Conservation (phyloP, 768 basidiomycete species). For the Boletus reticulatus region DNA sequence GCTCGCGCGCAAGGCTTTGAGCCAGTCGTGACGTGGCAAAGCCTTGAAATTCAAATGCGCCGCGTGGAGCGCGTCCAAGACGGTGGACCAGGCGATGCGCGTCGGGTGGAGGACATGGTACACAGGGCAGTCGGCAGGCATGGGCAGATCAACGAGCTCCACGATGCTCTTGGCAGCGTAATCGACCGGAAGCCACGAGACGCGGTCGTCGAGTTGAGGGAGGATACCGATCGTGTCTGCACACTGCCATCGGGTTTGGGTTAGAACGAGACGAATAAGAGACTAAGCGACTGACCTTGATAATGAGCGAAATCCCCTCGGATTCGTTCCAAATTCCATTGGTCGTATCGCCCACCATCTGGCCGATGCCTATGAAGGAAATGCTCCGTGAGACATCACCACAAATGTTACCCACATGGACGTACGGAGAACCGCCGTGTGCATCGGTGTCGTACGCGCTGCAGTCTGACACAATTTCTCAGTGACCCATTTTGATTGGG, state of each 20-base stretch:
- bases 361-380: constrained; percentile 44
- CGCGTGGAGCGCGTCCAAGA: constrained; percentile 38
- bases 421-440: constrained; percentile 22
- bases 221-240: constrained; percentile 39
- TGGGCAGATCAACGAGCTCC: constrained; percentile 36
- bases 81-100: constrained; percentile 33
- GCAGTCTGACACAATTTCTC: constrained; percentile 52
- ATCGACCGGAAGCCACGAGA: constrained; percentile 54
- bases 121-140: constrained; percentile 15
- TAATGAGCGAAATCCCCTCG: constrained; percentile 33
- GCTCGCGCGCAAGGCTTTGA: constrained; percentile 22
- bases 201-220: constrained; percentile 30
- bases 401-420: not conserved
- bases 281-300: constrained; percentile 23
- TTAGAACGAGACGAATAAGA: not conserved
- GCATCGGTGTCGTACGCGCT: constrained; percentile 24
- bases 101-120: constrained; percentile 21
- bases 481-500: constrained; percentile 49
- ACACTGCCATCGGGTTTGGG: constrained; percentile 28
- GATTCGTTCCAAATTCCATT: constrained; percentile 56
- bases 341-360: constrained; percentile 50
- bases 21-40: constrained; percentile 21
- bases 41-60: constrained; percentile 34
- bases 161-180: constrained; percentile 45
- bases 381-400: not conserved